These are phyloP conservation scores for Clitopilus passeckerianus DNA, from an alignment of 768 basidiomycete genomes.

Conservation along the genomic window DNA sequence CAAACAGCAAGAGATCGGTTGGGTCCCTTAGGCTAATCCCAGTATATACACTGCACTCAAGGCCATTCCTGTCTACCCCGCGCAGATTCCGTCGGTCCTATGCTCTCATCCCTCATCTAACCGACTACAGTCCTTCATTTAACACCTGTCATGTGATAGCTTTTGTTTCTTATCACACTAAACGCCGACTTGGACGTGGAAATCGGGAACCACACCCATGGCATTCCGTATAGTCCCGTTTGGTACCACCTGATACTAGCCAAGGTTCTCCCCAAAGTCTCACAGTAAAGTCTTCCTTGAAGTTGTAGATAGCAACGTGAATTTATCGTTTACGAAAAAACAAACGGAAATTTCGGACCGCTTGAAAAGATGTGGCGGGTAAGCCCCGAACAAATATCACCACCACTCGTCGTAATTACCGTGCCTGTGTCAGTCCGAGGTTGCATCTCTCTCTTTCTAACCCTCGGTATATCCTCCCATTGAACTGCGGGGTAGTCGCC, in stretches of 20 bases:
- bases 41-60: not conserved
- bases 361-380: not conserved
- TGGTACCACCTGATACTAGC: not conserved
- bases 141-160: slow-evolving; percentile 9
- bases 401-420: not conserved
- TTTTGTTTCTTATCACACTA: not conserved
- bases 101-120: not conserved
- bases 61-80: slow-evolving; percentile 13
- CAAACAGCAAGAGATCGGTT: slow-evolving; percentile 1
- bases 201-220: not conserved
- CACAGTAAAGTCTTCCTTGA: not conserved
- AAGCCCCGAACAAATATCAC: not conserved
- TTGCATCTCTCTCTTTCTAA: not conserved
- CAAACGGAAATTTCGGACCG: not conserved
- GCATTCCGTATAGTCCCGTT: not conserved
- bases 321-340: not conserved
- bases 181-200: not conserved
- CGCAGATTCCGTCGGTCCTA: not conserved
- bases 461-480: not conserved
- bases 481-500: not conserved
- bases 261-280: not conserved
- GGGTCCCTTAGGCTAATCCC: not conserved
- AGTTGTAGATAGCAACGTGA: not conserved
- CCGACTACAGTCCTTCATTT: not conserved
- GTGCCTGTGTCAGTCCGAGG: not conserved